A percentile compares a stretch with the other conserved stretches of the same genome.
These are phyloP conservation scores for Dactylellina sp. DNA, from an alignment of 2,329 filamentous ascomycete genomes.

Conservation along the genomic window DNA sequence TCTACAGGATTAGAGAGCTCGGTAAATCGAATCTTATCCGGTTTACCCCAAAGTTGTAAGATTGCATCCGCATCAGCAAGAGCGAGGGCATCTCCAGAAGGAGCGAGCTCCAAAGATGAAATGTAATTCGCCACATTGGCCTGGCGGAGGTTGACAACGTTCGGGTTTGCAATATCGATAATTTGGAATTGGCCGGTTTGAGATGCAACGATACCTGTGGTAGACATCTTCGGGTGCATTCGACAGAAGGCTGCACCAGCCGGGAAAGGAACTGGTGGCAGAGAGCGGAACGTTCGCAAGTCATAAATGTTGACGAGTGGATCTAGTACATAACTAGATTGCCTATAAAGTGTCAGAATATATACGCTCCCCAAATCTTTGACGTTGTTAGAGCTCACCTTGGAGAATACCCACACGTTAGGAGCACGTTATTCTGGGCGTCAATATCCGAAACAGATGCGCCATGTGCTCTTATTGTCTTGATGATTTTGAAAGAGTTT, in stretches of 20 bases:
- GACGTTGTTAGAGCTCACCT: conserved; percentile 68
- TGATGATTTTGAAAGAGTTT: conserved; percentile 79
- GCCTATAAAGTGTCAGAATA: conserved; percentile 58
- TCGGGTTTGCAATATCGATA: conserved; percentile 93
- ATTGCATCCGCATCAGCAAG: conserved; percentile 81
- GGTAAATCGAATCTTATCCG: conserved; percentile 85
- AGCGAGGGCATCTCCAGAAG: conserved; percentile 85
- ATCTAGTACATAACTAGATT: conserved; percentile 84
- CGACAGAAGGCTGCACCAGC: conserved; percentile 92
- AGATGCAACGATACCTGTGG: conserved; percentile 92
- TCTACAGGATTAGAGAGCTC: conserved; percentile 82
- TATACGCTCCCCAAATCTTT: not conserved
- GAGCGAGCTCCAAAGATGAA: conserved; percentile 84
- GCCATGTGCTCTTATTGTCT: conserved; percentile 84
- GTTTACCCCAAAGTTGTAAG: conserved; percentile 89
- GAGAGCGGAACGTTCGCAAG: conserved; percentile 85
- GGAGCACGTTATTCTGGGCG: conserved; percentile 90
- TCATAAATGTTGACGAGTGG: conserved; percentile 96
- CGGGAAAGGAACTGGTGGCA: conserved; percentile 91
- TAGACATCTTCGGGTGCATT: conserved; percentile 95
- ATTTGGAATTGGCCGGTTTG: conserved; percentile 94
- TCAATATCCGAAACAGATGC: conserved; percentile 94
- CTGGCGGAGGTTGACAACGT: conserved; percentile 85
- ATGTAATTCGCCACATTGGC: conserved; percentile 81
- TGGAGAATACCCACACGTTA: conserved; percentile 92